Percentiles rank a stretch among this genome's conserved stretches.
phyloP scores from a whole-genome alignment of 1,284 basidiomycete genomes.

The Spongiforma sp. region DNA sequence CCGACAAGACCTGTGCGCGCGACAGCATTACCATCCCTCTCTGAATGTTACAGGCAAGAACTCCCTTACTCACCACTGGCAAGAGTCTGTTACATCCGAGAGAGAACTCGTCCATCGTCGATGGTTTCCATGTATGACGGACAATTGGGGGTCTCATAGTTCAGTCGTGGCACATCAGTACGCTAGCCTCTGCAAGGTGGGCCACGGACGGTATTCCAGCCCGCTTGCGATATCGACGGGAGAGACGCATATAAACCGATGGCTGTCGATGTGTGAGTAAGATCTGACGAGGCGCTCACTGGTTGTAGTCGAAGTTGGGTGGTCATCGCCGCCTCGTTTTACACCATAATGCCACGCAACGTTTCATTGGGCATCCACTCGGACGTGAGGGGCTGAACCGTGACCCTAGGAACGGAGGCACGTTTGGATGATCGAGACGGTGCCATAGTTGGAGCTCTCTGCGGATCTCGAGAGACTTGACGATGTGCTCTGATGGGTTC shows the following conservation, averaged over 20 bases:
- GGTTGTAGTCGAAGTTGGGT: conserved; percentile 6
- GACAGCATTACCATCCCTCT: too few relatives aligned
- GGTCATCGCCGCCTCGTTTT: conserved; percentile 6
- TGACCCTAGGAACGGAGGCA: conserved; percentile 28
- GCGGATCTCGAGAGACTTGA: conserved; percentile 7
- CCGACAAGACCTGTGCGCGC: conserved; percentile 23
- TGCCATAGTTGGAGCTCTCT: conserved; percentile 27
- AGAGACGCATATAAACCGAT: too few relatives aligned
- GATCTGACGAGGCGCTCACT: too few relatives aligned
- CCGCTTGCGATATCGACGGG: conserved; percentile 22
- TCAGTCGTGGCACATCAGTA: not conserved
- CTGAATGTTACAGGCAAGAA: too few relatives aligned
- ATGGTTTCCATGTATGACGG: conserved; percentile 22
- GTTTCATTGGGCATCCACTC: conserved; percentile 26
- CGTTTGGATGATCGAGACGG: conserved; percentile 24
- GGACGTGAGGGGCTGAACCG: conserved; percentile 26
- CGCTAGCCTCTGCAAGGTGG: not conserved
- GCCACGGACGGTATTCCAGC: conserved; percentile 19
- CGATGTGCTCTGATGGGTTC: not conserved
- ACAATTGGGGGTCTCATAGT: conserved; percentile 17
- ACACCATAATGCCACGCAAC: conserved; percentile 12
- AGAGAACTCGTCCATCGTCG: conserved; percentile 23
- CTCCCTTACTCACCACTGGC: too few relatives aligned
- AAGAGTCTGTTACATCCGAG: conserved; percentile 22
- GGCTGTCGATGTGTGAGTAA: too few relatives aligned